Conservation (phyloP, 768 basidiomycete genomes). For the Punctularia strigosozonata region DNA sequence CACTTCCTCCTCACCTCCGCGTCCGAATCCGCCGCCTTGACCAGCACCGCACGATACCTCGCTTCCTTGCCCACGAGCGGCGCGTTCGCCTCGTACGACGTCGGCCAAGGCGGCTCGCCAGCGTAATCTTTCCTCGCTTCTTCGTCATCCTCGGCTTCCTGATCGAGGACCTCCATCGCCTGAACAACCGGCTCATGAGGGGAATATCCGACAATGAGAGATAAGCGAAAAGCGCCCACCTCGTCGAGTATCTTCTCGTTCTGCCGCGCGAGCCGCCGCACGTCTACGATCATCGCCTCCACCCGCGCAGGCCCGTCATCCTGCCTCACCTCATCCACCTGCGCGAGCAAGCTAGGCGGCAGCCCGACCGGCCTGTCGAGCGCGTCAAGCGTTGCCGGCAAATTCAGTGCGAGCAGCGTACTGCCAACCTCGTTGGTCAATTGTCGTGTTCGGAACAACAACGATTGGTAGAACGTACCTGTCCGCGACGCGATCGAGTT, state of each 20-base stretch:
- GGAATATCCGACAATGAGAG: background rate
- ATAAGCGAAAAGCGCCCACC: conserved; percentile 31
- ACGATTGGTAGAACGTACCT: conserved; percentile 1
- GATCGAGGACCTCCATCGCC: conserved; percentile 87
- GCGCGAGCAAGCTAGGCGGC: conserved; percentile 77
- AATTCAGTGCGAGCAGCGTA: conserved; percentile 54
- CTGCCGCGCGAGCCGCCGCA: conserved; percentile 51
- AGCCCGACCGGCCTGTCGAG: conserved; percentile 79
- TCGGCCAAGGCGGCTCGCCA: conserved; percentile 38
- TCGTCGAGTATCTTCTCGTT: conserved; percentile 61
- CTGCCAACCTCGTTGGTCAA: conserved; percentile 24
- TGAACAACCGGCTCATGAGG: conserved; percentile 17
- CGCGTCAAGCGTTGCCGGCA: conserved; percentile 81
- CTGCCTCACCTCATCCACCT: conserved; percentile 73
- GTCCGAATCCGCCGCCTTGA: conserved; percentile 66
- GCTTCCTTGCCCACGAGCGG: conserved; percentile 61
- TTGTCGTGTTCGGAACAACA: no score
- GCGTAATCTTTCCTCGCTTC: conserved; percentile 39
- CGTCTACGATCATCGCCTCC: conserved; percentile 59
- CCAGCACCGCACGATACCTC: conserved; percentile 61
- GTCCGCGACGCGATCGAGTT: conserved; percentile 41
- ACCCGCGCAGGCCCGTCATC: conserved; percentile 70
- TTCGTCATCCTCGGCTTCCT: conserved; percentile 81
- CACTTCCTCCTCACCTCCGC: conserved; percentile 70
- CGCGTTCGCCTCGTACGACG: conserved; percentile 72